Evolutionary conservation across 495 filamentous ascomycete species (phyloP).

Genomic region (Pseudevernia furfuracea): DNA sequence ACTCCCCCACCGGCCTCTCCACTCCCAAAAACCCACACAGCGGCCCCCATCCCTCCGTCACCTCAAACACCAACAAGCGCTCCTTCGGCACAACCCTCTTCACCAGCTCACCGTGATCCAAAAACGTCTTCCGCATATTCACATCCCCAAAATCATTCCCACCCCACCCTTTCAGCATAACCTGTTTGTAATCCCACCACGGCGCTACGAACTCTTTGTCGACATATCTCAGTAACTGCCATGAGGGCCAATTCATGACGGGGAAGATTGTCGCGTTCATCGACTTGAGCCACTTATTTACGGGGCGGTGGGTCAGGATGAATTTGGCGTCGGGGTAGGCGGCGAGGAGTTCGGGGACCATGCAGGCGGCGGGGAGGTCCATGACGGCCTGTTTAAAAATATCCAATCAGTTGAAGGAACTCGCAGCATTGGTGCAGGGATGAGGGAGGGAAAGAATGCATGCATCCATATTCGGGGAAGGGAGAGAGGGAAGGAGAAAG

Average conservation of each 20-base stretch:
- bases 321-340: neutral
- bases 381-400: neutral
- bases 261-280: neutral
- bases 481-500: neutral
- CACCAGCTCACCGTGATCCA: neutral
- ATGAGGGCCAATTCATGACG: neutral
- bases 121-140: neutral
- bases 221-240: neutral
- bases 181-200: neutral
- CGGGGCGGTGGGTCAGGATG: neutral
- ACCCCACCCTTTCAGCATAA: neutral
- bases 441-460: too few relatives aligned
- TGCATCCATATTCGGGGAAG: too few relatives aligned
- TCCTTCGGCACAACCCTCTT: neutral
- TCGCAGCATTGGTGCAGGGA: too few relatives aligned
- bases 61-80: neutral
- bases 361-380: slow-evolving; percentile 1
- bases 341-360: neutral
- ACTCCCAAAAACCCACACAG: neutral
- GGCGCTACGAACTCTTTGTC: neutral
- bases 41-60: neutral
- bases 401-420: too few relatives aligned
- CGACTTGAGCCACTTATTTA: neutral
- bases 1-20: neutral
- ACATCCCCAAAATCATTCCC: neutral